Percentiles rank a stretch among this genome's conserved stretches.
Conservation (phyloP, 2,329 filamentous ascomycete species). For the Microascus cirrosus region DNA sequence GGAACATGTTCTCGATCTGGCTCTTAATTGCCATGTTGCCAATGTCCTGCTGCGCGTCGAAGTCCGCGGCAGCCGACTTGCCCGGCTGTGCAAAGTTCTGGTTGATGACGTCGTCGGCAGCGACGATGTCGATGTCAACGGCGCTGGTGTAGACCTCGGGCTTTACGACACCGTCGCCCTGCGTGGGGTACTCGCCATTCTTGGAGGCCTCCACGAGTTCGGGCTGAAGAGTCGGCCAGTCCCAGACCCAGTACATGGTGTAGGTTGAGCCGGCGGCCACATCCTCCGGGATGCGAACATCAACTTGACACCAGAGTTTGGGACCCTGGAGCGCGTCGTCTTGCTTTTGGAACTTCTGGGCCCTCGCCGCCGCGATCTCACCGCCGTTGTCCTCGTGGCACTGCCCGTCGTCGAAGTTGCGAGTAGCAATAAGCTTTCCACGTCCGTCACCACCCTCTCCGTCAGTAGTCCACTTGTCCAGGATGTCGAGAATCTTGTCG, state of each 20-base stretch:
- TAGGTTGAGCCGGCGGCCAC: conserved; percentile 52
- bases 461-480: conserved; percentile 66
- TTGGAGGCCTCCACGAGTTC: conserved; percentile 24
- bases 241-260: conserved; percentile 94
- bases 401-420: conserved; percentile 80
- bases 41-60: conserved; percentile 24
- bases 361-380: conserved; percentile 47
- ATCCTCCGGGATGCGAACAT: conserved; percentile 63
- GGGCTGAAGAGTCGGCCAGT: conserved; percentile 60
- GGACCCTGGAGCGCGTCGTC: conserved; percentile 39
- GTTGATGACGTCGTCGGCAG: conserved; percentile 8
- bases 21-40: conserved; percentile 29
- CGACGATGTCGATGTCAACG: conserved; percentile 25
- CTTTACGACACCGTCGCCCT: conserved; percentile 8
- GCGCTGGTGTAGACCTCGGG: conserved; percentile 30
- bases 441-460: conserved; percentile 72
- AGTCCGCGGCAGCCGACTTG: conserved; percentile 11
- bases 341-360: conserved; percentile 37
- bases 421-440: conserved; percentile 63
- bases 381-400: conserved; percentile 71
- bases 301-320: conserved; percentile 69
- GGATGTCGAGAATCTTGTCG: conserved; percentile 50
- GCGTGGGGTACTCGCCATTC: conserved; percentile 25
- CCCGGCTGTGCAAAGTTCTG: not conserved
- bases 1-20: conserved; percentile 33